Evolutionary conservation across 176 grass and related monocot genomes (phyloP), one percentile per base, ranked within the genome.

Genomic region (Cymbopogon citratus): DNA sequence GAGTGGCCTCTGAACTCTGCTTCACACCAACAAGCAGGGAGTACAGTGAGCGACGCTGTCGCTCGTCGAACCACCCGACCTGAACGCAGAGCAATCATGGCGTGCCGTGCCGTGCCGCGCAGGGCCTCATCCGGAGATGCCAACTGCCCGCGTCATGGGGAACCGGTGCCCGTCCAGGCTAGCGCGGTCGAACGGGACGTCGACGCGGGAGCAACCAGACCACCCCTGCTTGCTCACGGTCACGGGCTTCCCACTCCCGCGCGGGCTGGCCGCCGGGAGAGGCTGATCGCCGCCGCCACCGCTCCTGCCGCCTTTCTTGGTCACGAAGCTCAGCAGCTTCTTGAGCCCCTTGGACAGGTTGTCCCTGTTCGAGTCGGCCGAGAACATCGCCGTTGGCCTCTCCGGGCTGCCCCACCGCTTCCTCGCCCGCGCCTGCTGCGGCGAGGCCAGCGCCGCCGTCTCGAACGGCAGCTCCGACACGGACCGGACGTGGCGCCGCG

Each of bases 311-410:
- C 80, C 69, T 45, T 85, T 91, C 85, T 65, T 40, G 3, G 3
- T 81, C 71, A 89, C 82, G 80, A 83, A 90, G 77, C 73, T 89
- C 26, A 94, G 75, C 75, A 92, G 74, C 79, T 85, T 92, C 70
- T 60, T 85, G 29, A 91, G 80, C 33, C 87, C 84, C 76, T 87
- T 85, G 15, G 78, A 83, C 25, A 83, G 72, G 54, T 48, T 44
- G 41, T 91, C 92, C 69, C 81, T 85, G 38, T 76, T 84, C 65
- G 84, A 82, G 65, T 91, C 81, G 23, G 28, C 34, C 4, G 84
- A 45, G 54, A 75, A 63, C 13, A 85, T 33, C 33, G 16, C 82
- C 18, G 82, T 14, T 11, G 78, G 45, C 49, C 54, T 85, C 79
- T 92, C 92, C 56, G 83, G 31, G 61, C 74, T 83, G 36, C 12